phyloP scores from a whole-genome alignment of 495 filamentous ascomycete species.

The Penicillium fimorum region DNA sequence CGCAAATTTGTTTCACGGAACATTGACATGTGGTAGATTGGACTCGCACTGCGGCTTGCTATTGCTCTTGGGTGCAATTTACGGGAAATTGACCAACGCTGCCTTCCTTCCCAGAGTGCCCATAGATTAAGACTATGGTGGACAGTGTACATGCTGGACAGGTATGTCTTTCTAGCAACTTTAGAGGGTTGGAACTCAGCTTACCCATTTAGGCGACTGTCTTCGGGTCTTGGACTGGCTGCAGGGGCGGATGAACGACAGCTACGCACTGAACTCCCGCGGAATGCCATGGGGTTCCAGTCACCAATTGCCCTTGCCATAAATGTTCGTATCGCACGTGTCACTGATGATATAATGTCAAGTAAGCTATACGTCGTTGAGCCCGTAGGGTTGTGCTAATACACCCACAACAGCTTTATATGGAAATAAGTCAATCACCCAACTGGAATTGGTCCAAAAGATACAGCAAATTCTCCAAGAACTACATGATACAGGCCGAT shows the following conservation, averaged over 20 bases:
- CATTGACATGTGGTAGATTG: slow-evolving; percentile 16
- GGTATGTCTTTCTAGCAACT: slow-evolving; percentile 4
- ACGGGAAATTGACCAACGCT: slow-evolving; percentile 17
- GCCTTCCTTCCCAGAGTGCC: slow-evolving; percentile 21
- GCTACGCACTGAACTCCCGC: slow-evolving; percentile 15
- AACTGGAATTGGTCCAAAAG: slow-evolving; percentile 20
- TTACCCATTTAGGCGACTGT: slow-evolving; percentile 17
- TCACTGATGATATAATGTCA: slow-evolving; percentile 27
- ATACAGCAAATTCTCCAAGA: slow-evolving; percentile 23
- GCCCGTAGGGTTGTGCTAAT: neutral
- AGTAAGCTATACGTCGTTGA: slow-evolving; percentile 12
- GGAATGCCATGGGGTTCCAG: slow-evolving; percentile 19
- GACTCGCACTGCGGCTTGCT: slow-evolving; percentile 22
- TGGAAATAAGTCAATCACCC: slow-evolving; percentile 23
- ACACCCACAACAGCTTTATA: slow-evolving; percentile 15
- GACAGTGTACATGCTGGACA: slow-evolving; percentile 29
- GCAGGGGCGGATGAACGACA: slow-evolving; percentile 28
- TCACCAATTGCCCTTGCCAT: slow-evolving; percentile 23
- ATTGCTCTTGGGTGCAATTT: slow-evolving; percentile 25
- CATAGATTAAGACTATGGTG: slow-evolving; percentile 25
- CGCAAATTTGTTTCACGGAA: neutral
- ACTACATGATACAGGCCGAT: slow-evolving; percentile 19
- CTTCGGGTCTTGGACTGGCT: slow-evolving; percentile 25
- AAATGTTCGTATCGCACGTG: slow-evolving; percentile 26
- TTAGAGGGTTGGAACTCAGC: neutral